Percentiles rank a stretch among this genome's conserved stretches.
phyloP scores from a whole-genome alignment of 306 rosid genomes.

The Citrullus colocynthis region DNA sequence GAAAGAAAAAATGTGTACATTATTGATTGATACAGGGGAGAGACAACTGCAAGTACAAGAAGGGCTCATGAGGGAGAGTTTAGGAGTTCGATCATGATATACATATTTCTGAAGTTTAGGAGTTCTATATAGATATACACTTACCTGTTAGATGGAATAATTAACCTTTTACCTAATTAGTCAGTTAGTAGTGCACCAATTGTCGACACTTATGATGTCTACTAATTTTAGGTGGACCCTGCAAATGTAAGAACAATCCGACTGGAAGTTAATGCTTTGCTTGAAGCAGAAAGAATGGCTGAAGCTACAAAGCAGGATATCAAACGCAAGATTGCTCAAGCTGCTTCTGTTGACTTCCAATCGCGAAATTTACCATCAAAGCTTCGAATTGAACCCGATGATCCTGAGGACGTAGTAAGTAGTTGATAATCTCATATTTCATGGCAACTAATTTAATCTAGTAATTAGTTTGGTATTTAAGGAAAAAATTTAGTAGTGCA shows the following conservation, averaged over 20 bases:
- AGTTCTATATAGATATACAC: too few species aligned
- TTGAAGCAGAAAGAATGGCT: slow-evolving; percentile 89
- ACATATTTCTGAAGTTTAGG: not conserved
- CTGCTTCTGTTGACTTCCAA: slow-evolving; percentile 74
- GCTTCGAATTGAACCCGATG: slow-evolving; percentile 86
- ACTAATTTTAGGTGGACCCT: slow-evolving; percentile 77
- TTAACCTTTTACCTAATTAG: not conserved
- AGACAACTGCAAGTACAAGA: not conserved
- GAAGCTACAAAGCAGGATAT: slow-evolving; percentile 97
- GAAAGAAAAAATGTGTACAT: not conserved
- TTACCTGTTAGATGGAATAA: not conserved
- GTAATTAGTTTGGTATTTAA: not conserved
- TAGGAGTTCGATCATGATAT: not conserved
- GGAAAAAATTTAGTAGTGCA: not conserved
- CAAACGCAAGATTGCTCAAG: slow-evolving; percentile 85
- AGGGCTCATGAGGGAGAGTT: not conserved
- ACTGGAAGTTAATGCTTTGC: slow-evolving; percentile 60
- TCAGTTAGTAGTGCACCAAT: not conserved
- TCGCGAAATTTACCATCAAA: slow-evolving; percentile 75
- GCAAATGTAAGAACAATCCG: slow-evolving; percentile 69
- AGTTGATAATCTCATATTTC: not conserved
- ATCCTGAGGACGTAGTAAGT: slow-evolving; percentile 93
- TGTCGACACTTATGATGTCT: not conserved
- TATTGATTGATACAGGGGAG: not conserved
- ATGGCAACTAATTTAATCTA: not conserved